Conservation (phyloP, 257 asterid species). For the Nicotiana knightiana region DNA sequence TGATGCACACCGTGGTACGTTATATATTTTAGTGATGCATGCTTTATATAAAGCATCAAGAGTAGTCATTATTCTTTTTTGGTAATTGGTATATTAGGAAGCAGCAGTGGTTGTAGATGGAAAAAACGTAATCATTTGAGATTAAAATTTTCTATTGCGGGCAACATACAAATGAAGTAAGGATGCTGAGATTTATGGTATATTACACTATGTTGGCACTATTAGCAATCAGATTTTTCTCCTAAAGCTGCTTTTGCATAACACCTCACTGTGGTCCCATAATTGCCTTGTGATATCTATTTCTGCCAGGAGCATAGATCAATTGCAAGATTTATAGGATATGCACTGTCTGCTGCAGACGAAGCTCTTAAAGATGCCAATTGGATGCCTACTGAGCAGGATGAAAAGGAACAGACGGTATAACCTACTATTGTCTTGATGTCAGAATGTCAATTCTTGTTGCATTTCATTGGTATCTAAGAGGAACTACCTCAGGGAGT, state of each 20-base stretch:
- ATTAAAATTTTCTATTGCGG: not conserved
- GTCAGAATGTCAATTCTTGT: not conserved
- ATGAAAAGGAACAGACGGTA: slow-evolving; percentile 92
- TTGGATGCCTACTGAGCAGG: slow-evolving; percentile 66
- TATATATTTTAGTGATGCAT: not conserved
- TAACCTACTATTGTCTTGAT: slow-evolving; percentile 11
- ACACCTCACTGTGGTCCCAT: not conserved
- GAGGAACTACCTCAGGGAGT: slow-evolving; percentile 66
- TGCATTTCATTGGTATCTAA: slow-evolving; percentile 25
- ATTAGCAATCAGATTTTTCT: not conserved
- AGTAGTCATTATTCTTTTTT: not conserved
- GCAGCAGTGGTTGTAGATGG: not conserved
- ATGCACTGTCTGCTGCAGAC: slow-evolving; percentile 88
- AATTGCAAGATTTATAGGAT: slow-evolving; percentile 80
- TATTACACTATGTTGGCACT: not conserved
- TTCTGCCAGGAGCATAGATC: slow-evolving; percentile 75
- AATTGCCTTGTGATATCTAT: not conserved
- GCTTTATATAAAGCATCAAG: not conserved
- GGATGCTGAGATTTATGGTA: not conserved
- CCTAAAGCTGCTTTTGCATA: not conserved
- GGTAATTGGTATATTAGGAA: not conserved
- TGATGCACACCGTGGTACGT: not conserved
- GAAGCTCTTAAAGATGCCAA: slow-evolving; percentile 95
- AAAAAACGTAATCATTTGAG: too few species aligned
- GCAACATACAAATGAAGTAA: not conserved